Evolutionary conservation across 1,284 basidiomycete genomes (phyloP).

Genomic region (Fomitopsis betulina): DNA sequence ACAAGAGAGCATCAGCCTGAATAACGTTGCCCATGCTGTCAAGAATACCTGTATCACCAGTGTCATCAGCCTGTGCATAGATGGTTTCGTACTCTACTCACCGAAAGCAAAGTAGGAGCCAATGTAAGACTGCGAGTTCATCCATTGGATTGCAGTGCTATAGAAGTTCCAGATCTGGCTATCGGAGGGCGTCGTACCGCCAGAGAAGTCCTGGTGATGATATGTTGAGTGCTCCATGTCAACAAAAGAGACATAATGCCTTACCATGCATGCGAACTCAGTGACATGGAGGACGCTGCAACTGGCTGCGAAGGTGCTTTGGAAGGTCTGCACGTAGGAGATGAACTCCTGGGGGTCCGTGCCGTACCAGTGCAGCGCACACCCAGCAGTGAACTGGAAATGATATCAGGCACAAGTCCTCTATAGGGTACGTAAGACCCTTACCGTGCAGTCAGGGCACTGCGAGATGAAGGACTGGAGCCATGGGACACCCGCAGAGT

Average conservation of each 20-base stretch:
- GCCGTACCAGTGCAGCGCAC: slow-evolving; percentile 64
- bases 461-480: slow-evolving; percentile 50
- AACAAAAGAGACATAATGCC: not conserved
- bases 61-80: not conserved
- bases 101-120: slow-evolving; percentile 69
- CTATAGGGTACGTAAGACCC: slow-evolving; percentile 20
- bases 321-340: slow-evolving; percentile 43
- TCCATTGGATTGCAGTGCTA: slow-evolving; percentile 45
- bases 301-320: slow-evolving; percentile 42
- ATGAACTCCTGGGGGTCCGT: slow-evolving; percentile 45
- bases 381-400: slow-evolving; percentile 20
- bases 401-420: not conserved
- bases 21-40: slow-evolving; percentile 68
- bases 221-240: not conserved
- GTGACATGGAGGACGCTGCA: slow-evolving; percentile 54
- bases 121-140: slow-evolving; percentile 53
- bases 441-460: slow-evolving; percentile 47
- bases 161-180: slow-evolving; percentile 57
- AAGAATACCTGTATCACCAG: slow-evolving; percentile 51
- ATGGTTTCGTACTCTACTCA: too few relatives aligned
- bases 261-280: slow-evolving; percentile 65
- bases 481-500: slow-evolving; percentile 57
- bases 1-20: slow-evolving; percentile 52
- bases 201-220: slow-evolving; percentile 53
- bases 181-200: slow-evolving; percentile 45